A percentile compares a stretch with the other conserved stretches of the same genome.
phyloP scores from a whole-genome alignment of 2,329 filamentous ascomycete genomes.

The Claviceps sp. region DNA sequence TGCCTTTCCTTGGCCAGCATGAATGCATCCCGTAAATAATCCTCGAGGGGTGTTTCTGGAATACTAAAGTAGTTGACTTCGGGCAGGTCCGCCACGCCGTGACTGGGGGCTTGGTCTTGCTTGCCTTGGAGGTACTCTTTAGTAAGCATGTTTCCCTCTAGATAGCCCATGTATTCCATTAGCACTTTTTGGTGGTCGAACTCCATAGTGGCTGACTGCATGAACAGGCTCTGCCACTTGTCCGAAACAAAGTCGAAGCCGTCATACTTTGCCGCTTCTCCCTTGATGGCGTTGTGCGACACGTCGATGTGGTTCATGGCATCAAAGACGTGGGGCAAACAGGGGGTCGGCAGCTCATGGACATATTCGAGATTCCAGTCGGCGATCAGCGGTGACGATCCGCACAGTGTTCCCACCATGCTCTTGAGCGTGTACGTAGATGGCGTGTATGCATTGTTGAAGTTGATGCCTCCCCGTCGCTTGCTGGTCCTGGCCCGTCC shows the following conservation, averaged over 20 bases:
- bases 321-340: conserved; percentile 26
- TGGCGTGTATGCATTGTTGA: conserved; percentile 26
- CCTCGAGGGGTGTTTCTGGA: conserved; percentile 17
- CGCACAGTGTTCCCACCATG: conserved; percentile 27
- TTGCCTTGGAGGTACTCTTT: conserved; percentile 18
- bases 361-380: conserved; percentile 29
- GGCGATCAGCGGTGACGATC: conserved; percentile 25
- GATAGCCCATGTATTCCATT: conserved; percentile 17
- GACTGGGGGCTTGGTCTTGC: conserved; percentile 11
- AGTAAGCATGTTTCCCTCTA: conserved; percentile 12
- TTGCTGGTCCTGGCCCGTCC: background rate
- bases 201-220: conserved; percentile 19
- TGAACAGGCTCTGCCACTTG: conserved; percentile 19
- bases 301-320: conserved; percentile 16
- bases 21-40: conserved; percentile 22
- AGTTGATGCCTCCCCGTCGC: conserved; percentile 25
- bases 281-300: conserved; percentile 3
- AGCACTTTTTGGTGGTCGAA: conserved; percentile 19
- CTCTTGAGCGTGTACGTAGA: conserved; percentile 32
- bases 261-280: background rate
- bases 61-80: conserved; percentile 23
- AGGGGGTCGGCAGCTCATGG: conserved; percentile 30
- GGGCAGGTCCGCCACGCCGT: conserved; percentile 14
- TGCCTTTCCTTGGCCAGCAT: conserved; percentile 15
- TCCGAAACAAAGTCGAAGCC: conserved; percentile 11